Evolutionary conservation across 2,329 filamentous ascomycete species (phyloP), one percentile per base, ranked within the genome.

Genomic region (Thelonectria olida): DNA sequence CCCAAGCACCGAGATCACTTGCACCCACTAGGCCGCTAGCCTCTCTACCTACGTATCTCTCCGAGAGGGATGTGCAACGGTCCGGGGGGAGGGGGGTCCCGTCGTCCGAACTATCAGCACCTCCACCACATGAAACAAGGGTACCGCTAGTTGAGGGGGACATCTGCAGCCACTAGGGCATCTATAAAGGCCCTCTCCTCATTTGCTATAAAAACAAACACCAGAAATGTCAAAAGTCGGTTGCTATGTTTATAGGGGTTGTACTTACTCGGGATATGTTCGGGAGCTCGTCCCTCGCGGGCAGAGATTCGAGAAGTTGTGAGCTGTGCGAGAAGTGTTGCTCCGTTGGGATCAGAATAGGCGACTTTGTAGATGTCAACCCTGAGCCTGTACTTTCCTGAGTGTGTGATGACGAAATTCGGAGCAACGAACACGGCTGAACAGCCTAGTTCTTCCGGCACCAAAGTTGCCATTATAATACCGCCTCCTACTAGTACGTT

Each of bases 291-390:
- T 12, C 38, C 54, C 6, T 64, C 58, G 8, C 49, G 17, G 5
- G 70, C 66, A 0, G 56, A 61, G 5, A 76, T 62, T 3, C 44
- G 39, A 2, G 38, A 58, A 27, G 63, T 67, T 7, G 67, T 57
- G 36, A 64, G 47, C 39, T 73, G 65, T 5, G 48, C 57, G 27
- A 67, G 52, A 20, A 69, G 54, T 0, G 36, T 61, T 13, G 52
- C 67, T 6, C 66, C 58, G 7, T 53, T 45, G 3, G 57, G 27
- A 13, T 67, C 19, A 2, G 63, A 42, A 15, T 61, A 54, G 19
- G 54, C 47, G 23, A 67, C 65, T 36, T 66, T 65, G 55, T 75
- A 75, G 1, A 74, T 34, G 28, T 76, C 74, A 6, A 77, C 41
- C 15, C 69, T 69, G 38, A 77, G 63, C 3, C 44, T 65, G 45